Evolutionary conservation across 176 grass and related monocot species (phyloP).

Genomic region (Metroxylon sagu): DNA sequence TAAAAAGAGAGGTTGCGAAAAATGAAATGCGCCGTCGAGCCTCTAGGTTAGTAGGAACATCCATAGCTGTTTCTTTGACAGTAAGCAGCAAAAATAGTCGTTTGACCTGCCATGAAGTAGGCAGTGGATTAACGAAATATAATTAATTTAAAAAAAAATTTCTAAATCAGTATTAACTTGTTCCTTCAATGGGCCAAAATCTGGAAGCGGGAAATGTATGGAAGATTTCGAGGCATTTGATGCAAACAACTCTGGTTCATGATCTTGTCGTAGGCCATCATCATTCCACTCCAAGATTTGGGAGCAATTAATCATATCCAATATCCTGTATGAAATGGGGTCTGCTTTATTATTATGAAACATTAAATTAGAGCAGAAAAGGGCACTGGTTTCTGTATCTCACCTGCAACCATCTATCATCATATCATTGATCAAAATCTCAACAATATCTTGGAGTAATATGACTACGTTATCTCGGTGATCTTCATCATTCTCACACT

Average conservation of each 20-base stretch:
- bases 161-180: constrained; percentile 38
- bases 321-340: constrained; percentile 44
- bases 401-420: constrained; percentile 69
- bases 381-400: constrained; percentile 15
- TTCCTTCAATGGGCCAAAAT: constrained; percentile 50
- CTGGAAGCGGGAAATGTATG: constrained; percentile 58
- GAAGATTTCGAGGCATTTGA: constrained; percentile 32
- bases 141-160: neutral
- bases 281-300: constrained; percentile 33
- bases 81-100: constrained; percentile 68
- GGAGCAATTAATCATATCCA: constrained; percentile 54
- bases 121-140: neutral
- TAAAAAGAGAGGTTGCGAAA: constrained; percentile 90
- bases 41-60: constrained; percentile 78
- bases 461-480: constrained; percentile 56
- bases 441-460: constrained; percentile 89
- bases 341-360: constrained; percentile 8
- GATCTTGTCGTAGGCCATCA: constrained; percentile 30
- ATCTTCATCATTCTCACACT: constrained; percentile 64
- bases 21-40: constrained; percentile 77
- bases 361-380: constrained; percentile 5
- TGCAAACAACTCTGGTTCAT: constrained; percentile 71
- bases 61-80: constrained; percentile 68
- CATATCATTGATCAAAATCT: constrained; percentile 87
- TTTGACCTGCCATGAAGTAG: constrained; percentile 57